Conservation (phyloP, 306 rosid genomes). For the Echinosophora koreensis region DNA sequence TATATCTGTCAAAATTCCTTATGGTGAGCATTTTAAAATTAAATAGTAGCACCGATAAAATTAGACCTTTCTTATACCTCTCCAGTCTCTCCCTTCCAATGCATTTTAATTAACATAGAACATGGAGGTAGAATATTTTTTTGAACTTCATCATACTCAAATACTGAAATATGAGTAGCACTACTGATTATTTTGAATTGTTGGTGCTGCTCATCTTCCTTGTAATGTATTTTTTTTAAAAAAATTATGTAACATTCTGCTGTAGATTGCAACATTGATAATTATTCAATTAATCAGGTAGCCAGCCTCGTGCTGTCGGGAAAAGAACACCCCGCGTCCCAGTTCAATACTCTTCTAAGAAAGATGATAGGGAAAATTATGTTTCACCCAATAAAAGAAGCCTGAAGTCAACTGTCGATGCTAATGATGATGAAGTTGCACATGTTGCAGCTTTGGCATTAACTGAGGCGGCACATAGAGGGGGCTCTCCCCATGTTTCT, state of each 20-base stretch:
- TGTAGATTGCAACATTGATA: conserved; percentile 35
- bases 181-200: not conserved
- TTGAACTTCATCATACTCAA: not conserved
- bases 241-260: not conserved
- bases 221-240: not conserved
- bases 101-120: conserved; percentile 14
- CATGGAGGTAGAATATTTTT: conserved; percentile 5
- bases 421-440: conserved; percentile 64
- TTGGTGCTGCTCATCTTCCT: not conserved
- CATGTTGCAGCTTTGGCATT: conserved; percentile 66
- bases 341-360: conserved; percentile 56
- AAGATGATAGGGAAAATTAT: conserved; percentile 52
- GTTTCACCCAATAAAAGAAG: conserved; percentile 57
- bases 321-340: conserved; percentile 88
- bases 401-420: conserved; percentile 56
- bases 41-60: not conserved
- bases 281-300: conserved; percentile 55
- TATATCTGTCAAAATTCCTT: not conserved
- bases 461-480: conserved; percentile 75
- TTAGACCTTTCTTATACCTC: not conserved
- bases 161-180: not conserved
- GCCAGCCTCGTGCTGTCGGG: conserved; percentile 79
- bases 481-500: conserved; percentile 70
- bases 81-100: not conserved
- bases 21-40: not conserved